Evolutionary conservation across 1,284 basidiomycete genomes (phyloP).

Genomic region (Vanrija sp.): DNA sequence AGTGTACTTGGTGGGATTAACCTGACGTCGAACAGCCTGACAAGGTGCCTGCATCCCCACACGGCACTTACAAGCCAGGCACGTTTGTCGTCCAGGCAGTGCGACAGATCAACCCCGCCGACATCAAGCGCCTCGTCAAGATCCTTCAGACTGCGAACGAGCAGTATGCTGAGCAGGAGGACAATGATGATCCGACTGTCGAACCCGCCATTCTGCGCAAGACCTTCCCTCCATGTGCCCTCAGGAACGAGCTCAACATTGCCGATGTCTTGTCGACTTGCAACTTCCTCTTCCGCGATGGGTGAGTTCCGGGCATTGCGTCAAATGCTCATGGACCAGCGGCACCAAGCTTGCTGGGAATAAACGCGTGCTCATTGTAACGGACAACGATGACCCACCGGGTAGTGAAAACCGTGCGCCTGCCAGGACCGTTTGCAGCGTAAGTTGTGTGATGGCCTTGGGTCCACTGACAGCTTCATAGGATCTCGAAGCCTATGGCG

Average conservation of each 20-base stretch:
- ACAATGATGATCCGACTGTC: conserved; percentile 18
- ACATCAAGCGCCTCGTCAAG: conserved; percentile 60
- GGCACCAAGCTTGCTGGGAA: conserved; percentile 68
- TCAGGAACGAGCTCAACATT: conserved; percentile 51
- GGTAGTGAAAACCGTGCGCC: conserved; percentile 35
- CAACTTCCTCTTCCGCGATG: conserved; percentile 79
- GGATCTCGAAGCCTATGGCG: conserved; percentile 78
- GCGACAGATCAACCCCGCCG: conserved; percentile 70
- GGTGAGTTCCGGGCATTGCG: conserved; percentile 54
- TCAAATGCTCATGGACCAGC: conserved; percentile 49
- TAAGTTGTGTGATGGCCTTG: conserved; percentile 11
- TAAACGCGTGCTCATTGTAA: conserved; percentile 88
- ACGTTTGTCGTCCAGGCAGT: conserved; percentile 74
- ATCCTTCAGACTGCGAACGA: conserved; percentile 31
- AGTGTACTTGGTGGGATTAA: conserved; percentile 10
- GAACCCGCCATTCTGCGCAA: conserved; percentile 38
- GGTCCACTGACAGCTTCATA: conserved; percentile 34
- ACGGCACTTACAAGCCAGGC: conserved; percentile 56
- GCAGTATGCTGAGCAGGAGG: conserved; percentile 25
- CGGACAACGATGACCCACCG: conserved; percentile 73
- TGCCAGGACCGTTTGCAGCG: conserved; percentile 39
- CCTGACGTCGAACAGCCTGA: conserved; percentile 5
- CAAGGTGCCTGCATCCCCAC: conserved; percentile 39
- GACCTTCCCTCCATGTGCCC: conserved; percentile 34
- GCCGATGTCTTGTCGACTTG: conserved; percentile 83